phyloP scores from a whole-genome alignment of 805 yeast genomes.

The Metschnikowia bowlesiae region DNA sequence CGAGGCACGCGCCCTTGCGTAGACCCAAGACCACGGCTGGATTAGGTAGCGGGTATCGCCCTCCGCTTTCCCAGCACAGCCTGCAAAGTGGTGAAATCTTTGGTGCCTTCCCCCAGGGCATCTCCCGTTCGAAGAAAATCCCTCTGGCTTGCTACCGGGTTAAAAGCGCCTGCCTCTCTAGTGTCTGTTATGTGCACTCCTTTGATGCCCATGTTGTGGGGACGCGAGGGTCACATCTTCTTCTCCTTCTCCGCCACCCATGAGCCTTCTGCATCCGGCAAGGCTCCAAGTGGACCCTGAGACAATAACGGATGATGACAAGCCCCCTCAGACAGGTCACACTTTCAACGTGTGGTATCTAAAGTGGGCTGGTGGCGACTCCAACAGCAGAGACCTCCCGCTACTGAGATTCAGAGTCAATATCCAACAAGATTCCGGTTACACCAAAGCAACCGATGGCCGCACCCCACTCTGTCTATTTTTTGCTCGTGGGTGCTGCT shows the following conservation, averaged over 20 bases:
- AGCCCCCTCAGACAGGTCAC: conserved; percentile 77
- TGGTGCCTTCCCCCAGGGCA: too few species aligned
- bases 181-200: neutral
- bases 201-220: neutral
- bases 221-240: neutral
- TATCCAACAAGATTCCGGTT: conserved; percentile 63
- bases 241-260: neutral
- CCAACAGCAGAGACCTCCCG: conserved; percentile 41
- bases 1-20: too few species aligned
- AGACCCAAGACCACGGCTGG: too few species aligned
- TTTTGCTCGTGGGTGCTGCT: conserved; percentile 87
- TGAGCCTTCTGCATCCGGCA: conserved; percentile 44
- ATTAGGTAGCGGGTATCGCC: too few species aligned
- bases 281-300: conserved; percentile 69
- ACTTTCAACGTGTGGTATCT: conserved; percentile 84
- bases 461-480: conserved; percentile 64
- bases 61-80: too few species aligned
- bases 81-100: too few species aligned
- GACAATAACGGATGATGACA: conserved; percentile 48
- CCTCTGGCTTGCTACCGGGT: too few species aligned
- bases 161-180: too few species aligned
- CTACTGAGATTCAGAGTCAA: conserved; percentile 58
- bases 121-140: too few species aligned
- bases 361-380: conserved; percentile 77
- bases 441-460: conserved; percentile 57